Conservation (phyloP, 805 yeast genomes). For the Jamesozyma rosinii region DNA sequence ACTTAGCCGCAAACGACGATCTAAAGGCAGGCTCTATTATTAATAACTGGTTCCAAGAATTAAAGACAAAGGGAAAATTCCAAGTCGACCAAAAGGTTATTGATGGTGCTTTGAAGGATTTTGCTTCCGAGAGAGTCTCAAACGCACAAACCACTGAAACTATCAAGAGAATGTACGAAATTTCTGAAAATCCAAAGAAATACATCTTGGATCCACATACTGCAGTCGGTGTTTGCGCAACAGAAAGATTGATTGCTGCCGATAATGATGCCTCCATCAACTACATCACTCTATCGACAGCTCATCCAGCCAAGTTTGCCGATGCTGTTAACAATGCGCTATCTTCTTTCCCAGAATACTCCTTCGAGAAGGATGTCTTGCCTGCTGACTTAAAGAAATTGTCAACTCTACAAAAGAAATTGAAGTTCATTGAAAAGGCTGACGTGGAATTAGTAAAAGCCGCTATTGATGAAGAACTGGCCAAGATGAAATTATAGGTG, state of each 20-base stretch:
- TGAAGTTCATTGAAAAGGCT: conserved; percentile 59
- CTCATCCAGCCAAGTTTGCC: conserved; percentile 97
- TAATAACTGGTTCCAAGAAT: conserved; percentile 65
- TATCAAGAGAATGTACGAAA: conserved; percentile 57
- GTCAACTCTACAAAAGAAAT: conserved; percentile 62
- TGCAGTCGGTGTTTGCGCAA: conserved; percentile 84
- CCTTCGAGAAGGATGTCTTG: conserved; percentile 79
- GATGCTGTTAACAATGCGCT: conserved; percentile 88
- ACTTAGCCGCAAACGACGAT: conserved; percentile 44
- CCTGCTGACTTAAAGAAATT: conserved; percentile 79
- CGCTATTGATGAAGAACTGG: conserved; percentile 64
- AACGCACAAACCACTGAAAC: conserved; percentile 73
- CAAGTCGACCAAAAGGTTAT: conserved; percentile 57
- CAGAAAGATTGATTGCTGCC: conserved; percentile 49
- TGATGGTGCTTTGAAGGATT: conserved; percentile 54
- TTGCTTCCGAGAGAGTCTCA: conserved; percentile 71
- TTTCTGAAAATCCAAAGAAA: conserved; percentile 43
- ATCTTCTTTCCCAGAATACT: conserved; percentile 54
- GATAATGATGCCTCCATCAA: conserved; percentile 38
- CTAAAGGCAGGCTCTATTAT: conserved; percentile 70
- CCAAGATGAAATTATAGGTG: conserved; percentile 36
- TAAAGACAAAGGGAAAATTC: conserved; percentile 71
- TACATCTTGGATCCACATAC: conserved; percentile 95
- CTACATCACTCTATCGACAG: conserved; percentile 80
- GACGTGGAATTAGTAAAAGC: conserved; percentile 66